phyloP scores from a whole-genome alignment of 1,284 basidiomycete genomes.

The Abortiporus biennis region DNA sequence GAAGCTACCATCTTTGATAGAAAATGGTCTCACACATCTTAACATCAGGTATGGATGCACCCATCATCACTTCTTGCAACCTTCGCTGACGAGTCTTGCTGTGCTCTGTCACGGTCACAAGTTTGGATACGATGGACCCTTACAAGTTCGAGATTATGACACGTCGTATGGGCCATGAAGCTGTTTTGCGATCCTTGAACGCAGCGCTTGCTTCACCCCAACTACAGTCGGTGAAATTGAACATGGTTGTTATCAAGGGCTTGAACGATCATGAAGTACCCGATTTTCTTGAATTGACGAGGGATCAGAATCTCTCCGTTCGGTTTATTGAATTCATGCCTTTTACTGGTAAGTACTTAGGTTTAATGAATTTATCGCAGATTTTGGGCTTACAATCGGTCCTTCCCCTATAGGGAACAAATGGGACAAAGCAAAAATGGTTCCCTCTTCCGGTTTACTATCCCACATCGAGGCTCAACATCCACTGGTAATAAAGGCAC shows the following conservation, averaged over 20 bases:
- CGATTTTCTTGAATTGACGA: constrained; percentile 76
- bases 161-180: constrained; percentile 67
- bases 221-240: constrained; percentile 68
- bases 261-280: constrained; percentile 77
- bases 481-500: constrained; percentile 44
- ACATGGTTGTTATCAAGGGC: constrained; percentile 78
- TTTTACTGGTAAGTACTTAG: constrained; percentile 63
- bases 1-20: constrained; percentile 60
- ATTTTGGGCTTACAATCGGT: neutral
- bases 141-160: constrained; percentile 88
- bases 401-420: constrained; percentile 58
- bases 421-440: constrained; percentile 80
- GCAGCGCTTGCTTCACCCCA: constrained; percentile 45
- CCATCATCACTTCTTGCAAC: constrained; percentile 2
- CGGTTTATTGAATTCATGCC: constrained; percentile 95
- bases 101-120: constrained; percentile 20
- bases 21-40: constrained; percentile 75
- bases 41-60: constrained; percentile 59
- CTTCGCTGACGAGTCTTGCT: neutral
- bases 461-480: constrained; percentile 40
- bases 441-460: constrained; percentile 65
- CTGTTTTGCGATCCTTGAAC: constrained; percentile 67
- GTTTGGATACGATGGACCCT: constrained; percentile 82
- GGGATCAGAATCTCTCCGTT: constrained; percentile 57
- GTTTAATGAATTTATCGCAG: neutral